Base-by-base conservation (phyloP, 306 rosid species). In the Trifolium fragiferum region DNA sequence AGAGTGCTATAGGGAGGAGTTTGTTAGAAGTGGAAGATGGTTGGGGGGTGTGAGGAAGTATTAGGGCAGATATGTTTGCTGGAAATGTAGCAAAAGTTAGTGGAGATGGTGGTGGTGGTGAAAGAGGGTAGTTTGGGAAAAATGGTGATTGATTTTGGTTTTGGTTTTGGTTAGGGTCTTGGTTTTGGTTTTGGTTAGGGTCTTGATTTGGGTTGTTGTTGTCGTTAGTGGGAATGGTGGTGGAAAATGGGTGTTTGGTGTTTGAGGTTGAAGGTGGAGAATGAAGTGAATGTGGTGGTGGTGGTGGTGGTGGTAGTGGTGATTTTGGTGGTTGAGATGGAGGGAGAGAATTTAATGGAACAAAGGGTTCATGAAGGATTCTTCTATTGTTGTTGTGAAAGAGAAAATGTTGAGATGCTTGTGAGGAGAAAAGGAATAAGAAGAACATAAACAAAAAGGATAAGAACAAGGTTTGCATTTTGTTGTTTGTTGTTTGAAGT, bases 11-110 rank as follows among this genome's bases (percentile, higher is more conserved):
- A 2, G 89, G 83, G 64, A 90, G 74, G 46, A 86, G 83, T 71
- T 92, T 91, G 59, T 72, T 58, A 25, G 90, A 70, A 4, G 80
- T 61, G 40, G 84, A 64, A 23, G 74, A 66, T n/a, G 88, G 20
- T 12, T 84, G 51, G 5, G 90, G 60, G 3, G 92, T 15, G 32
- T 80, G 86, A 41, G 99, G 99, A 40, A 92, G 75, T 13, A 90
- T 53, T 6, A 94, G 90, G 7, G 97, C 84, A 23, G 99, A 92
- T 33, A 94, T 92, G 73, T 94, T 94, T 8, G 99, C 97, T 5
- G 98, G 98, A 72, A 93, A 93, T 55, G 97, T 84, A 21, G 94
- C 96, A 55, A 91, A 87, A 2, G 86, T 79, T 15, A 84, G 58
- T 7, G 90, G 90, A 1, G 98, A 57, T 38, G 97, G 97, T 0